Percentiles rank a stretch among this genome's conserved stretches.
phyloP scores from a whole-genome alignment of 305 asterid species.

The Solanum hybrid region DNA sequence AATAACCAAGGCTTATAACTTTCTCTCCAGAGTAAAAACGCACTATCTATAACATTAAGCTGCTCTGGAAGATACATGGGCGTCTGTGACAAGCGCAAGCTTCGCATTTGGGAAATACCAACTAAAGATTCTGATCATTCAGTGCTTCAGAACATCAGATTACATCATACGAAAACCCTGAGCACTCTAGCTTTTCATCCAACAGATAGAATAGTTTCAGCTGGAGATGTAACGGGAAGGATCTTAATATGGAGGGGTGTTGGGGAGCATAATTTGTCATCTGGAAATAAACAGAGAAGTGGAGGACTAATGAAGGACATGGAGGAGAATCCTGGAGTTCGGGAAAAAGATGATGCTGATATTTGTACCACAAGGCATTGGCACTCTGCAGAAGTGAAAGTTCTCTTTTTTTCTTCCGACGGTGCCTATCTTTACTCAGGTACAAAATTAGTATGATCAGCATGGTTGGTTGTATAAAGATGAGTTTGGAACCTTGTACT shows the following conservation, averaged over 20 bases:
- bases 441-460: conserved; percentile 8
- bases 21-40: conserved; percentile 32
- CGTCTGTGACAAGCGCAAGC: conserved; percentile 40
- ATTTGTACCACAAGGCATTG: conserved; percentile 95
- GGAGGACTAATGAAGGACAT: conserved; percentile 22
- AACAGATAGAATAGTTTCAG: conserved; percentile 65
- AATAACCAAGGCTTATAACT: background rate
- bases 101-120: conserved; percentile 78
- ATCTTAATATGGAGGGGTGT: conserved; percentile 86
- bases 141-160: conserved; percentile 36
- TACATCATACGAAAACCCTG: conserved; percentile 74
- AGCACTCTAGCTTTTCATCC: conserved; percentile 89
- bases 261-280: conserved; percentile 37
- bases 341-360: conserved; percentile 68
- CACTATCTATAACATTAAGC: conserved; percentile 15
- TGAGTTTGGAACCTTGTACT: background rate
- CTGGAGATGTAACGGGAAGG: conserved; percentile 90
- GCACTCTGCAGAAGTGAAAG: conserved; percentile 82
- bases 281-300: conserved; percentile 16
- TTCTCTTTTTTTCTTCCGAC: conserved; percentile 82
- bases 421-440: conserved; percentile 96
- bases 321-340: conserved; percentile 76
- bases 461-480: background rate
- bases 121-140: conserved; percentile 43
- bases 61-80: conserved; percentile 56